phyloP scores from a whole-genome alignment of 805 yeast genomes.

The Lipomyces orientalis region DNA sequence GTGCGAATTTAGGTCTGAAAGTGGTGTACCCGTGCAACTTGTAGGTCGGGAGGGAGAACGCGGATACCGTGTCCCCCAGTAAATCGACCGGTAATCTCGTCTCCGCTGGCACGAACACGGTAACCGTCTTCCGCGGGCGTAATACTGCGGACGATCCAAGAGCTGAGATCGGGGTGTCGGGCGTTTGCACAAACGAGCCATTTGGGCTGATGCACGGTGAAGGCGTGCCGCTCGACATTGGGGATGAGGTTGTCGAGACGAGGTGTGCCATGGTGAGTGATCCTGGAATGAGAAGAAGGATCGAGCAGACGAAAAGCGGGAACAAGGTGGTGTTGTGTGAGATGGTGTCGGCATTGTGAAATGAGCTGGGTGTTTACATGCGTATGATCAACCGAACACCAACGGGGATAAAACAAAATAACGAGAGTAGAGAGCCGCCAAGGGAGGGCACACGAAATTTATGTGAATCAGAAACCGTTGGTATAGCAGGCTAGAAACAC shows the following conservation, averaged over 20 bases:
- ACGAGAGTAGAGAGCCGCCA: neutral
- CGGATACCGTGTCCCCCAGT: constrained; percentile 3
- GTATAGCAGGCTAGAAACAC: neutral
- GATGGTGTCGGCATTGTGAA: neutral
- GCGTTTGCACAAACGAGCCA: neutral
- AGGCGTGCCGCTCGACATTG: neutral
- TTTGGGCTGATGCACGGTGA: neutral
- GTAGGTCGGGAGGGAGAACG: constrained; percentile 11
- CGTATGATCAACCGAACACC: neutral
- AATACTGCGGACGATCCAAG: neutral
- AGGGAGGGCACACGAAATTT: neutral
- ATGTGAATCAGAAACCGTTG: neutral
- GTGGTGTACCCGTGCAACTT: constrained; percentile 12
- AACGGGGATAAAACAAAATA: neutral
- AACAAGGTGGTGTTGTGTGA: neutral
- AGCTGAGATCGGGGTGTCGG: constrained; percentile 5
- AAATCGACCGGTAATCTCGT: constrained; percentile 9
- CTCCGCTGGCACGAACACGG: constrained; percentile 20
- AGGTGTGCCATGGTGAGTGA: neutral
- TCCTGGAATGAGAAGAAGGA: neutral
- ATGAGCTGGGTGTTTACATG: neutral
- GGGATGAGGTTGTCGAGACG: constrained; percentile 2
- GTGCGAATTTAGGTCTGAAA: constrained; percentile 20
- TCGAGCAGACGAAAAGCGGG: neutral
- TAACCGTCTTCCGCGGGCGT: neutral